Evolutionary conservation across 192 early-diverging fungal genomes (phyloP).

Genomic region (Backusella westeae): DNA sequence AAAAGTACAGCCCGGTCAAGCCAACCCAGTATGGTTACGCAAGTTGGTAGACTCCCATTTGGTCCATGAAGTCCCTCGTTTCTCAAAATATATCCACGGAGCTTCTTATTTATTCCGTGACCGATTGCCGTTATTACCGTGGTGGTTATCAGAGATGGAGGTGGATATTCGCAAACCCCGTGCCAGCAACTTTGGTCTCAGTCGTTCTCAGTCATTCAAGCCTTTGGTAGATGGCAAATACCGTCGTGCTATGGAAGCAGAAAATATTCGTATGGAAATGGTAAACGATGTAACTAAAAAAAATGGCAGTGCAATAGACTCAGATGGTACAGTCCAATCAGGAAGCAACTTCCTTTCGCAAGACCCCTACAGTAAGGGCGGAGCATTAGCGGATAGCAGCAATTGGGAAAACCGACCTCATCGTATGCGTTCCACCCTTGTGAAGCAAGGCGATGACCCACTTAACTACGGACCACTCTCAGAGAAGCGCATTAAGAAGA

Average conservation of each 20-base stretch:
- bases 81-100: constrained; percentile 50
- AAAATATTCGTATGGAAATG: constrained; percentile 25
- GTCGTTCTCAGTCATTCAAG: constrained; percentile 34
- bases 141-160: constrained; percentile 55
- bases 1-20: constrained; percentile 22
- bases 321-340: neutral
- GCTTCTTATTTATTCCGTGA: constrained; percentile 44
- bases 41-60: constrained; percentile 40
- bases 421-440: constrained; percentile 4
- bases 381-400: neutral
- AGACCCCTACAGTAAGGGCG: neutral
- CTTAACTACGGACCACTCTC: constrained; percentile 4
- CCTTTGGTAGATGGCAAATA: constrained; percentile 37
- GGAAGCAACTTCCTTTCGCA: neutral
- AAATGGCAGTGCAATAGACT: neutral
- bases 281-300: constrained; percentile 37
- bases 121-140: constrained; percentile 43
- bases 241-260: constrained; percentile 29
- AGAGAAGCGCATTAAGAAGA: neutral
- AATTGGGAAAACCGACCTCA: constrained; percentile 16
- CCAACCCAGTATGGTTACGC: constrained; percentile 20
- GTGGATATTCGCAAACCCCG: constrained; percentile 51
- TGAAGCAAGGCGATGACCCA: constrained; percentile 5
- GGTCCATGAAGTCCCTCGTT: constrained; percentile 48
- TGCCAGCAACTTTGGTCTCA: constrained; percentile 30